phyloP scores from a whole-genome alignment of 305 asterid genomes.

The Petunia hybrid region DNA sequence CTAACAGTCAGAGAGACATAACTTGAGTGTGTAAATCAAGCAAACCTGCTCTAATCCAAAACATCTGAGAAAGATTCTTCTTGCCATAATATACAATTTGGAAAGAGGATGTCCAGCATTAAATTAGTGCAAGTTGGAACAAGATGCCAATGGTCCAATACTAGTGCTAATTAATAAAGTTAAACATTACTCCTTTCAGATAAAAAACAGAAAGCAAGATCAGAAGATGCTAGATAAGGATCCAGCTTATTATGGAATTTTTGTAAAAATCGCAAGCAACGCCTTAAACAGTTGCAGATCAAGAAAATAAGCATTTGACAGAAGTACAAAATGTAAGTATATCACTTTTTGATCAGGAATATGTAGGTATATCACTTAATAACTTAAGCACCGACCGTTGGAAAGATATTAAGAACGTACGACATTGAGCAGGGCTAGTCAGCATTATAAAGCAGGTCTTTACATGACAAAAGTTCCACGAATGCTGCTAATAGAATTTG shows the following conservation, averaged over 20 bases:
- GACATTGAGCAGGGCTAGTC: background rate
- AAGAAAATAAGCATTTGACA: conserved; percentile 2
- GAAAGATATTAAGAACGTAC: background rate
- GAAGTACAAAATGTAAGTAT: background rate
- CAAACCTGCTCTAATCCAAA: conserved; percentile 30
- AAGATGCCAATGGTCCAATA: background rate
- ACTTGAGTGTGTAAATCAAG: conserved; percentile 40
- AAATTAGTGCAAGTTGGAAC: conserved; percentile 5
- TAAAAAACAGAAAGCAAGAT: background rate
- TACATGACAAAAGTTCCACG: conserved; percentile 15
- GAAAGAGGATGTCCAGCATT: background rate
- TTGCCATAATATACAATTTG: conserved; percentile 5
- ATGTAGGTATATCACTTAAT: background rate
- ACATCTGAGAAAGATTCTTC: conserved; percentile 29
- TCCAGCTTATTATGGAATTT: background rate
- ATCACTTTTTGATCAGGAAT: no score
- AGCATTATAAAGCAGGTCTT: background rate
- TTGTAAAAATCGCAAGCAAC: background rate
- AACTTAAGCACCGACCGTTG: background rate
- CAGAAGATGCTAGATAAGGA: background rate
- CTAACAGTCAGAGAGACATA: conserved; percentile 33
- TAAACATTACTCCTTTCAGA: background rate
- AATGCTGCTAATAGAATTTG: background rate
- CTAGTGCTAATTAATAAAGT: background rate
- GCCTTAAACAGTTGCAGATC: background rate